Evolutionary conservation across 1,139 yeast species (phyloP), one percentile per base, ranked within the genome.

Genomic region (Candida tropicalis): DNA sequence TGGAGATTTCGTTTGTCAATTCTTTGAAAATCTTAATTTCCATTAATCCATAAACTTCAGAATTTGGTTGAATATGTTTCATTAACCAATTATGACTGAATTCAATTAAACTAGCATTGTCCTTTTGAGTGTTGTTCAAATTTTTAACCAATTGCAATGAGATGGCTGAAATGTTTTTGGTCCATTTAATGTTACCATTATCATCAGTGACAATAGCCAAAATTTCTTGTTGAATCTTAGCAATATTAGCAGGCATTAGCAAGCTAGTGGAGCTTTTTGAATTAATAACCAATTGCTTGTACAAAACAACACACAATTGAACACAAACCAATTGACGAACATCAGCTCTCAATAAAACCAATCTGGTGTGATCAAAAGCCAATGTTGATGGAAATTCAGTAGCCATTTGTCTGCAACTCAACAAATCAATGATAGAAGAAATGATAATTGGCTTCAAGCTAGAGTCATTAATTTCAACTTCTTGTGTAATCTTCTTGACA

Each of bases 121-220:
- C 24, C 20, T 36, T 18, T 27, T 43, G 32, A 18, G 20, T 28
- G 10, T 29, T 41, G 16, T 39, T 50, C 8, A 66, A 67, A 41
- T 67, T 70, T 50, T 79, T 80, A 40, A 84, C 81, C 41, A 87
- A 65, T 58, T 88, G 95, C 46, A 89, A 74, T 5, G 93, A 79
- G 49, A 89, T 79, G 23, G 86, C 74, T 49, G 82, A 77, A 28
- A 88, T 80, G 60, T 89, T 88, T 58, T 88, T 81, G 1, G 96
- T 88, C 96, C 97, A 89, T 67, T 89, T 87, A 49, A 87, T 81
- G 59, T 86, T 87, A 3, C 96, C 96, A 57, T 83, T 85, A 47
- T 85, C 87, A 65, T 88, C 96, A 40, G 90, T 81, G 17, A 88
- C 89, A 43, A 89, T 87, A 23, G 93, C 87, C 49, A 87, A 67